Conservation (phyloP, 2,329 filamentous ascomycete species). For the Clarireedia hainanense region DNA sequence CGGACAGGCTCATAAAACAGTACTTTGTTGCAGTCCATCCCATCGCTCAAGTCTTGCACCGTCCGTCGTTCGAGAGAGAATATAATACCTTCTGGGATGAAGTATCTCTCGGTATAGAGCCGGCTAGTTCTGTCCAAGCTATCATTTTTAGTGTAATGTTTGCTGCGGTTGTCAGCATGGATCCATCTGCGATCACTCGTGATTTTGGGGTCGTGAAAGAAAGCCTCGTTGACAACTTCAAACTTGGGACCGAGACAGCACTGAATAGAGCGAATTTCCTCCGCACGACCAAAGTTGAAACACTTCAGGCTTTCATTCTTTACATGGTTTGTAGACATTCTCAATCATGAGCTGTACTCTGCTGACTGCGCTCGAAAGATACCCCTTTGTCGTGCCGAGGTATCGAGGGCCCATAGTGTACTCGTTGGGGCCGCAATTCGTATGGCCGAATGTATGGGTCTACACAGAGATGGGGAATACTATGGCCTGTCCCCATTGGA, state of each 20-base stretch:
- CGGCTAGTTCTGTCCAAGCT: constrained; percentile 56
- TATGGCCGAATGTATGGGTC: constrained; percentile 69
- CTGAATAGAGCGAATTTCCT: constrained; percentile 64
- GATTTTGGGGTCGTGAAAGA: constrained; percentile 50
- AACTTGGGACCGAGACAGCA: constrained; percentile 58
- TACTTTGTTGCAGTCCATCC: constrained; percentile 64
- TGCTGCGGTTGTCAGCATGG: constrained; percentile 59
- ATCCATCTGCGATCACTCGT: constrained; percentile 41
- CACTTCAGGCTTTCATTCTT: constrained; percentile 68
- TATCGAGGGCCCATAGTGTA: constrained; percentile 66
- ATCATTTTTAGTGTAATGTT: constrained; percentile 64
- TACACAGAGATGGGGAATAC: constrained; percentile 57
- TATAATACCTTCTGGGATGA: constrained; percentile 61
- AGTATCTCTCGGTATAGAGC: constrained; percentile 51
- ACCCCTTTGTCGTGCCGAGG: constrained; percentile 62
- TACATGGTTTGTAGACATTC: constrained; percentile 50
- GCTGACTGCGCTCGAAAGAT: constrained; percentile 39
- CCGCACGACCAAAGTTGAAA: constrained; percentile 64
- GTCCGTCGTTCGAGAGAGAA: constrained; percentile 29
- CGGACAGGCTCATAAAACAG: constrained; percentile 55
- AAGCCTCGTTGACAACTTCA: constrained; percentile 53
- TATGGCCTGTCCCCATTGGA: constrained; percentile 61
- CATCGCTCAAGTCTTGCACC: constrained; percentile 59
- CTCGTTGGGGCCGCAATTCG: constrained; percentile 64
- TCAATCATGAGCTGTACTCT: not conserved